Evolutionary conservation across 495 filamentous ascomycete genomes (phyloP).

Genomic region (Alectoria sarmentosa): DNA sequence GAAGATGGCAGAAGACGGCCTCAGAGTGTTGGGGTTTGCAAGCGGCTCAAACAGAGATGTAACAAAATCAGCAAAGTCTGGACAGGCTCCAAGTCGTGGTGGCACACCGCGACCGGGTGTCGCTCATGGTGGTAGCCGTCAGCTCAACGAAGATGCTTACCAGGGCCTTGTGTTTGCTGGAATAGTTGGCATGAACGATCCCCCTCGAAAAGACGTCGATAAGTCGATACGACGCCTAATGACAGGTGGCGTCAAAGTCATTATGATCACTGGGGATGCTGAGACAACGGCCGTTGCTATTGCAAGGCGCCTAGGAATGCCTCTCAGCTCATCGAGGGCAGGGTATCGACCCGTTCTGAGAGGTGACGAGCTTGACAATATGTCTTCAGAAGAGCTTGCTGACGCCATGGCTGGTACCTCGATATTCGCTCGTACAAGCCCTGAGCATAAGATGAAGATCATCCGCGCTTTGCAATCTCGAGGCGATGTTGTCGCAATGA

Average conservation of each 20-base stretch:
- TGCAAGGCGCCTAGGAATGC: constrained; percentile 88
- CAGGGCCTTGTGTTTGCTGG: constrained; percentile 82
- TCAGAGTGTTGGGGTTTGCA: constrained; percentile 86
- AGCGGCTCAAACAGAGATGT: constrained; percentile 51
- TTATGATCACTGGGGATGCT: constrained; percentile 98
- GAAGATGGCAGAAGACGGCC: constrained; percentile 83
- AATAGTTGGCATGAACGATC: constrained; percentile 94
- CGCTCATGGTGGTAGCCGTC: constrained; percentile 29
- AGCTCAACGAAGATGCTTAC: constrained; percentile 64
- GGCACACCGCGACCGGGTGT: constrained; percentile 41
- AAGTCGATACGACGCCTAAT: constrained; percentile 85
- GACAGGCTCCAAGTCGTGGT: constrained; percentile 34
- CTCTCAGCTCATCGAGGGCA: constrained; percentile 38
- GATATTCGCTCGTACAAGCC: constrained; percentile 92
- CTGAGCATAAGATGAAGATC: constrained; percentile 97
- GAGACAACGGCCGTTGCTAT: constrained; percentile 92
- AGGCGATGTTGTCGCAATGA: constrained; percentile 98
- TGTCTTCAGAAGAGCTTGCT: constrained; percentile 77
- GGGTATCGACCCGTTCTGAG: constrained; percentile 62
- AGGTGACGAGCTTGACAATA: constrained; percentile 84
- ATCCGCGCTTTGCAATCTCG: constrained; percentile 83
- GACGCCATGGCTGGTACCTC: constrained; percentile 78
- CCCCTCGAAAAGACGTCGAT: constrained; percentile 81
- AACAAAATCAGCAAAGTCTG: constrained; percentile 28
- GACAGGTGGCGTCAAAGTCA: constrained; percentile 88